Conservation (phyloP, 1,284 basidiomycete species). For the Sanguinoderma infundibulare region DNA sequence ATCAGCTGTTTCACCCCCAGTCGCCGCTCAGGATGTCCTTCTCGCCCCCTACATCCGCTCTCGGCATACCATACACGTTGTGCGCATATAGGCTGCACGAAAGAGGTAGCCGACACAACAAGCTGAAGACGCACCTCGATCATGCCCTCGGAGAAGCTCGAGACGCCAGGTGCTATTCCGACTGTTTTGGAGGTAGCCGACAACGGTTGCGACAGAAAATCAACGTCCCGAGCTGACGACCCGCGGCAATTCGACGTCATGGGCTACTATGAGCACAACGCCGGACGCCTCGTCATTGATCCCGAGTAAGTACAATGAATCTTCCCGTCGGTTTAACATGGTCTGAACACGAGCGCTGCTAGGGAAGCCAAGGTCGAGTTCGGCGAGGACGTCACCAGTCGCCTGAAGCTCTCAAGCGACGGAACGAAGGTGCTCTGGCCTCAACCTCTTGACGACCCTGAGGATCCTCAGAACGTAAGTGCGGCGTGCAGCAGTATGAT, state of each 20-base stretch:
- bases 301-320: conserved; percentile 46
- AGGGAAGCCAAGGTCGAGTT: conserved; percentile 60
- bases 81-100: too few relatives aligned
- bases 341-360: conserved; percentile 8
- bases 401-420: conserved; percentile 50
- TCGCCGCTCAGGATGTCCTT: too few relatives aligned
- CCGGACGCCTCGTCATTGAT: conserved; percentile 65
- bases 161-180: conserved; percentile 2
- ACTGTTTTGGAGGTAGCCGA: conserved; percentile 17
- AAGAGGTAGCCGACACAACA: too few relatives aligned
- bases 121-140: background rate
- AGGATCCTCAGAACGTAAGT: conserved; percentile 70
- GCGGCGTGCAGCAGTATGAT: background rate
- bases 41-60: too few relatives aligned
- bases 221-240: conserved; percentile 8
- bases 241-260: conserved; percentile 43
- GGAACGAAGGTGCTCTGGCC: conserved; percentile 62
- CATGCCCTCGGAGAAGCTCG: conserved; percentile 17
- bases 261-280: conserved; percentile 56
- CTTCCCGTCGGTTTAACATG: background rate
- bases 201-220: conserved; percentile 11
- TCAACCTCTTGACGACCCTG: conserved; percentile 64
- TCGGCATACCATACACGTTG: too few relatives aligned
- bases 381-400: conserved; percentile 51
- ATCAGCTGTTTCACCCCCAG: too few relatives aligned